Evolutionary conservation across 768 basidiomycete species (phyloP), one percentile per base, ranked within the genome.

Genomic region (Boletellus emodensis): DNA sequence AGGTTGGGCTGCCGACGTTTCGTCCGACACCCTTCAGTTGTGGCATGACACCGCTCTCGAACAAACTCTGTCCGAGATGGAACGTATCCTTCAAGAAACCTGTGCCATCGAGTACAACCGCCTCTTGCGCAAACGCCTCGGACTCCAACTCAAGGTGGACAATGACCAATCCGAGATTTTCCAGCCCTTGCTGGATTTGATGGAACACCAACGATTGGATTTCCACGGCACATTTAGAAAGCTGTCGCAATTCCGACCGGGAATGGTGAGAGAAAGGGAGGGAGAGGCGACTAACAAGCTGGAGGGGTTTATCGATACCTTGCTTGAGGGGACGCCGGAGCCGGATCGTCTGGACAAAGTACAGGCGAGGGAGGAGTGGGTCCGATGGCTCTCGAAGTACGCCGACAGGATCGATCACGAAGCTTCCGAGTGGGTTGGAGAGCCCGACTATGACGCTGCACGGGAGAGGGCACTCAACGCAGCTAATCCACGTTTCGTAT

Each of bases 401-500:
- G 79, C 79, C 0, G 63, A 61, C 34, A 79, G 90, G 13, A 79
- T 90, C 33, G 65, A 76, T 42, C 67, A 67, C 22, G 85, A 86
- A 60, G 53, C 51, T 2, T 70, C 58, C 0, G 74, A 80, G 51
- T 81, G 83, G 80, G 55, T 33, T 48, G 58, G n/a, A 20, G 64
- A 59, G 15, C 49, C 37, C 22, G 74, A 76, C 37, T 61, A 74
- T 33, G 78, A 81, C 42, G 69, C 54, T 1, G 76, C 76, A 53
- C 71, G 85, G 45, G 68, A 74, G 51, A 67, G 61, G 13, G 81
- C 75, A 33, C 78, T 81, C 71, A 76, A 73, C 53, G 65, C 55
- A 20, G 82, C 76, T 26, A 99, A 99, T 64, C 96, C 96, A 15
- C 76, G 94, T 33, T 98, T 99, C 68, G 84, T 95, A 32, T 69